A percentile compares a stretch with the other conserved stretches of the same genome.
Conservation (phyloP, 225 moss, liverwort and hornwort species). For the Bryoerythrophyllum caledonicum region DNA sequence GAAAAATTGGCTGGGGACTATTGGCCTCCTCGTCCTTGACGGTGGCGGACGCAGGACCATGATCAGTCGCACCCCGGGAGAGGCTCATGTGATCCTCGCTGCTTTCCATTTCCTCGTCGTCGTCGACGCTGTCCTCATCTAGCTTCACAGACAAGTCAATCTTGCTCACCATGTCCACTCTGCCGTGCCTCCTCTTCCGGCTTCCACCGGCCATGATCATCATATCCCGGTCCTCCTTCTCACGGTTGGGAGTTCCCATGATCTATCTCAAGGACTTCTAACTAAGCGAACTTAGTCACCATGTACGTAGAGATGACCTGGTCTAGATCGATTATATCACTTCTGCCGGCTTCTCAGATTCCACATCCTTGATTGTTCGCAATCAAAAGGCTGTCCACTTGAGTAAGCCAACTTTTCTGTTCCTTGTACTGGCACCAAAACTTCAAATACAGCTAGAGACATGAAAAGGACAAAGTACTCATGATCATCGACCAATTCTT, state of each 20-base stretch:
- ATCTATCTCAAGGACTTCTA: neutral
- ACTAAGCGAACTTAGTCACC: neutral
- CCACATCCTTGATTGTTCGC: slow-evolving; percentile 10
- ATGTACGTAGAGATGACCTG: neutral
- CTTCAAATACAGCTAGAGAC: slow-evolving; percentile 7
- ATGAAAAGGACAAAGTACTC: neutral
- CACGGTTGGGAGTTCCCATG: slow-evolving; percentile 34
- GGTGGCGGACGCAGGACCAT: neutral
- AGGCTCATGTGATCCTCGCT: slow-evolving; percentile 17
- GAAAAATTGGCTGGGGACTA: slow-evolving; percentile 25
- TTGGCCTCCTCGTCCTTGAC: slow-evolving; percentile 42
- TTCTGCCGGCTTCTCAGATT: slow-evolving; percentile 1
- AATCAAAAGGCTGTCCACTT: neutral
- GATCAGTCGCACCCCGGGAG: neutral
- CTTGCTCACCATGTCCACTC: slow-evolving; percentile 61
- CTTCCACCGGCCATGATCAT: slow-evolving; percentile 21
- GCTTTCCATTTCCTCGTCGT: slow-evolving; percentile 58
- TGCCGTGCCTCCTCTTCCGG: slow-evolving; percentile 29
- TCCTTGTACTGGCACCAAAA: neutral
- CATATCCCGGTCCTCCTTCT: slow-evolving; percentile 40
- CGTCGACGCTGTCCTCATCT: slow-evolving; percentile 51
- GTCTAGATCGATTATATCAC: neutral
- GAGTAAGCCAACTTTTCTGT: neutral
- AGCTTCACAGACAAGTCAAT: slow-evolving; percentile 64
- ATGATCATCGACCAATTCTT: too few species aligned